Evolutionary conservation across 75 land plant species (phyloP).

Genomic region (Cryptomeria japonica): DNA sequence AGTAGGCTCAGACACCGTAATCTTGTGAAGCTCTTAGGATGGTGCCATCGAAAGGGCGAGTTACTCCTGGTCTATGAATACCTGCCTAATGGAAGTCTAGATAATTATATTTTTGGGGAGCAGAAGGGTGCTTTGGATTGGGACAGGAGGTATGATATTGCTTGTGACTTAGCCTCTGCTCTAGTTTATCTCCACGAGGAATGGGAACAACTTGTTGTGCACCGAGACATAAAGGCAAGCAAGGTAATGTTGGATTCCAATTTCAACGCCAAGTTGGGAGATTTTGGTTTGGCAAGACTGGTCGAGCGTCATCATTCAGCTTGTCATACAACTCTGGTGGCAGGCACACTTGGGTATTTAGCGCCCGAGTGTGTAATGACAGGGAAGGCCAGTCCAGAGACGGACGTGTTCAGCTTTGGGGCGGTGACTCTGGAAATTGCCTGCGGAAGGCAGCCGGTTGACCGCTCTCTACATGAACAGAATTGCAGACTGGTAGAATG

Average conservation of each 20-base stretch:
- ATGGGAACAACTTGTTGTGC: not conserved
- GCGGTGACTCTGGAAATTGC: conserved; percentile 56
- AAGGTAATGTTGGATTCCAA: not conserved
- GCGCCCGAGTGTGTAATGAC: conserved; percentile 37
- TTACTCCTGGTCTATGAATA: conserved; percentile 20
- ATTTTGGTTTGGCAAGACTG: not conserved
- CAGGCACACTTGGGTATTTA: too few relatives aligned
- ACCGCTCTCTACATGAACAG: conserved; percentile 27
- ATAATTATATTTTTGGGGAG: not conserved
- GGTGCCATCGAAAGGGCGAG: conserved; percentile 14
- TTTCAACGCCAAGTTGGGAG: not conserved
- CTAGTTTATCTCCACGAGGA: not conserved
- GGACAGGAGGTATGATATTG: not conserved
- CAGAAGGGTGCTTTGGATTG: not conserved
- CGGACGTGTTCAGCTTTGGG: conserved; percentile 47
- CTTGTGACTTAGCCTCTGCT: too few relatives aligned
- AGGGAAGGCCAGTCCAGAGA: conserved; percentile 36
- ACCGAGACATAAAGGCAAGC: not conserved
- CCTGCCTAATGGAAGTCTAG: not conserved
- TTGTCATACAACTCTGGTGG: too few relatives aligned
- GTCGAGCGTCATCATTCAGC: not conserved
- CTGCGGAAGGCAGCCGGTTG: conserved; percentile 51
- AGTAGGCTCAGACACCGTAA: conserved; percentile 39
- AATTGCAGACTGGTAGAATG: conserved; percentile 51
- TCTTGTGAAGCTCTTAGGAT: conserved; percentile 39